These are phyloP conservation scores for Capsaspora owczarzaki DNA, from an alignment of 78 protist species.

Conservation along the genomic window DNA sequence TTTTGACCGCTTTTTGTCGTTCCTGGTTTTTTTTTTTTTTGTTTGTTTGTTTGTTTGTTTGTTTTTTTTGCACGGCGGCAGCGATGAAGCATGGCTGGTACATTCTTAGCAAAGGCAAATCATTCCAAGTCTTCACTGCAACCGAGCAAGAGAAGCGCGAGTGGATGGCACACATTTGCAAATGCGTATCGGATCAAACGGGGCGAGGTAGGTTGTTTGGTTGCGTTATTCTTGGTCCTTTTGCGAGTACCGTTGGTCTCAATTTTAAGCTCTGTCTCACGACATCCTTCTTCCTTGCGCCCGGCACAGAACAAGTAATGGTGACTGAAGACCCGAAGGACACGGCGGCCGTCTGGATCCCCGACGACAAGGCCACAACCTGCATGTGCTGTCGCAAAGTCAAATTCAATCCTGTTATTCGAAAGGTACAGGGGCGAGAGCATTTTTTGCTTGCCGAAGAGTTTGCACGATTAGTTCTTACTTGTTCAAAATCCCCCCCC, in stretches of 20 bases:
- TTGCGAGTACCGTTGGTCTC: too few species aligned
- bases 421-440: background rate
- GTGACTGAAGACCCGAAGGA: too few species aligned
- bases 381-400: background rate
- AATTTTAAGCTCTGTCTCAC: too few species aligned
- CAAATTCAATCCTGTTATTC: background rate
- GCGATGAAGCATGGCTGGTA: background rate
- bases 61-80: too few species aligned
- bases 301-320: too few species aligned
- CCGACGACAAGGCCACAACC: background rate
- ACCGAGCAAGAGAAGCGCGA: background rate
- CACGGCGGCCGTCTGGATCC: constrained; percentile 7
- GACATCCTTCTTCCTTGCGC: too few species aligned
- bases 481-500: background rate
- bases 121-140: background rate
- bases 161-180: background rate
- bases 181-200: background rate
- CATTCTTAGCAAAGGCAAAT: background rate
- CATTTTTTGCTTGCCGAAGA: background rate
- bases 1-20: background rate
- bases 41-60: too few species aligned
- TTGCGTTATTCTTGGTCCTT: too few species aligned
- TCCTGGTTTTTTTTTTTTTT: background rate
- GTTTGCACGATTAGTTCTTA: background rate
- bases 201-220: too few species aligned